Evolutionary conservation across 1,284 basidiomycete genomes (phyloP).

Genomic region (Abortiporus biennis): DNA sequence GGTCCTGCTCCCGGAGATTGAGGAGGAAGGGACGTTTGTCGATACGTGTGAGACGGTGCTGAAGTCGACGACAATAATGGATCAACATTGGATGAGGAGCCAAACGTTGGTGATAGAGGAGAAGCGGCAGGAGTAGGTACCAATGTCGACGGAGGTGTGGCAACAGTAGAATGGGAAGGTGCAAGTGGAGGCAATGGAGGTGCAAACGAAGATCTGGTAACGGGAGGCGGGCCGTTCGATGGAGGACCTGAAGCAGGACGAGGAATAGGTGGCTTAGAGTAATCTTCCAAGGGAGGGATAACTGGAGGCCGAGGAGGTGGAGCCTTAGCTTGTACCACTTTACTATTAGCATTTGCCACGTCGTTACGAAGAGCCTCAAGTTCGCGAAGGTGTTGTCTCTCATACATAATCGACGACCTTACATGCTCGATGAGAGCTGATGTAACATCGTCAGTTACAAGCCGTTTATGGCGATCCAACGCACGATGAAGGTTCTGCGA

Average conservation of each 20-base stretch:
- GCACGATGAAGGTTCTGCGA: slow-evolving; percentile 87
- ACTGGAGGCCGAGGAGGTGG: slow-evolving; percentile 52
- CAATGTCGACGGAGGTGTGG: slow-evolving; percentile 6
- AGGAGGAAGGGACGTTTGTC: slow-evolving; percentile 24
- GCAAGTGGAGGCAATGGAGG: slow-evolving; percentile 8
- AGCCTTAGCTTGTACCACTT: slow-evolving; percentile 40
- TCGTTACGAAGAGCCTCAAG: slow-evolving; percentile 81
- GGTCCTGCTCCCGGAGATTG: slow-evolving; percentile 52
- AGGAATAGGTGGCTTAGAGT: slow-evolving; percentile 32
- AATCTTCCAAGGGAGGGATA: slow-evolving; percentile 62
- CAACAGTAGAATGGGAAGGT: neutral
- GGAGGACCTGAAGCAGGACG: slow-evolving; percentile 26
- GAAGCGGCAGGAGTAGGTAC: slow-evolving; percentile 2
- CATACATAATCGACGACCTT: slow-evolving; percentile 85
- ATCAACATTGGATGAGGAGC: neutral
- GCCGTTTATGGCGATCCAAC: slow-evolving; percentile 74
- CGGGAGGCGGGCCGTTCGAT: slow-evolving; percentile 9
- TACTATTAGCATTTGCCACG: slow-evolving; percentile 61
- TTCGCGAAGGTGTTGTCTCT: slow-evolving; percentile 81
- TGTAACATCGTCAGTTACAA: slow-evolving; percentile 86
- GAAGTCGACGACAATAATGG: slow-evolving; percentile 1
- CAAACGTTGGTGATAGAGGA: neutral
- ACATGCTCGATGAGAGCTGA: slow-evolving; percentile 87
- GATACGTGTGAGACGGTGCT: neutral
- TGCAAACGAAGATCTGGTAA: slow-evolving; percentile 6